Evolutionary conservation across 2,329 filamentous ascomycete species (phyloP), one percentile per base, ranked within the genome.

Genomic region (Aspergillus oerlinghausenensis): DNA sequence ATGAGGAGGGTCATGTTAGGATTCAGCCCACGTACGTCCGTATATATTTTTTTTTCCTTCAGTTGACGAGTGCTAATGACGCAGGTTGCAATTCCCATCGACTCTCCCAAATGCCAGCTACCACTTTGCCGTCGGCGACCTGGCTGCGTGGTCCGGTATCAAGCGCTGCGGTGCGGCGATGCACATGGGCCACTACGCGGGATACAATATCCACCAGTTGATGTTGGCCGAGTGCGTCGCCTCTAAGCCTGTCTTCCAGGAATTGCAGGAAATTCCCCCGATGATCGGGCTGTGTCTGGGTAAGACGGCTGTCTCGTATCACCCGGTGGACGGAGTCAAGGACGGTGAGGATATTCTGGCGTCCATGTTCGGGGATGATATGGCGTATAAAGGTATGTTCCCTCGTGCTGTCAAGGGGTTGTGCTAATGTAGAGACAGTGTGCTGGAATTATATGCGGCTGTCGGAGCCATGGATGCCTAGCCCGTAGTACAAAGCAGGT

Each of bases 131-230:
- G 79, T 84, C 25, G 89, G 89, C 17, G 89, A 93, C 67, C 76
- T 89, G 17, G 82, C 82, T 32, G 76, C 78, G 50, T 92, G 89
- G 89, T 82, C 86, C 0, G 89, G 88, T 47, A 91, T 93, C 75
- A 92, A 91, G 77, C 86, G 89, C 48, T 90, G 87, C 65, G 89
- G 89, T 25, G 83, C 80, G 17, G 89, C 89, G 35, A 89, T 92
- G 82, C 83, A 88, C 67, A 85, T 87, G 78, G 89, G 88, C 40
- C 83, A 86, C 65, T 79, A 82, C 59, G 82, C 83, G 3, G 88
- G 84, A 6, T 73, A 80, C 53, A 92, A 92, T 68, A 81, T 88
- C 54, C 82, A 89, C 73, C 82, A 88, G 72, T 75, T 79, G 25
- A 84, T 89, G 67, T 70, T 84, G 48, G 67, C 75, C 53, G 70